These are phyloP conservation scores for Cornus controversa DNA, from an alignment of 148 eudicot genomes.

Conservation along the genomic window DNA sequence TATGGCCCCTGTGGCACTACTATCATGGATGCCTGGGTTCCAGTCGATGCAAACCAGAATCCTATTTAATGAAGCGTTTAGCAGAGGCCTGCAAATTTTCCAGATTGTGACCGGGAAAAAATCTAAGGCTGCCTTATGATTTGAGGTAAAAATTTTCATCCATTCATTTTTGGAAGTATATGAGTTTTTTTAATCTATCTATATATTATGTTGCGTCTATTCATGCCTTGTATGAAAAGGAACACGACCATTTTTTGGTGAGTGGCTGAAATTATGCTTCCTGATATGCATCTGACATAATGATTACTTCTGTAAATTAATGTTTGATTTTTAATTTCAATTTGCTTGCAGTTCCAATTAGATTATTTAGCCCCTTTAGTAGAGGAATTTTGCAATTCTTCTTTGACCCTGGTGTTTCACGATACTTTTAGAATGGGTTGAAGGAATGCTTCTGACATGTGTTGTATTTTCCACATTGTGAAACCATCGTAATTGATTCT, in stretches of 20 bases:
- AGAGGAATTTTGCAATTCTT: not conserved
- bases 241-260: not conserved
- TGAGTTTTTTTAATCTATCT: not conserved
- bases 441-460: not conserved
- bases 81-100: slow-evolving; percentile 79
- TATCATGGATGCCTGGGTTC: slow-evolving; percentile 95
- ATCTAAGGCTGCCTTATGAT: slow-evolving; percentile 30
- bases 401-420: not conserved
- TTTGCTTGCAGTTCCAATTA: not conserved
- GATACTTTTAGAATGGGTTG: not conserved
- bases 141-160: slow-evolving; percentile 32
- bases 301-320: not conserved
- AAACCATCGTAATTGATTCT: too few species aligned
- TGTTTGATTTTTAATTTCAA: not conserved
- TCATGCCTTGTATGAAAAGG: not conserved
- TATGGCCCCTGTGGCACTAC: slow-evolving; percentile 73
- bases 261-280: not conserved
- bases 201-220: not conserved
- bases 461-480: not conserved
- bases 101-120: slow-evolving; percentile 76
- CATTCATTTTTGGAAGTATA: not conserved
- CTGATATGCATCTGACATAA: not conserved
- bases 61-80: slow-evolving; percentile 89
- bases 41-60: slow-evolving; percentile 97
- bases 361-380: slow-evolving; percentile 7